Conservation (phyloP, 768 basidiomycete species). For the Phaeotremella fagi region DNA sequence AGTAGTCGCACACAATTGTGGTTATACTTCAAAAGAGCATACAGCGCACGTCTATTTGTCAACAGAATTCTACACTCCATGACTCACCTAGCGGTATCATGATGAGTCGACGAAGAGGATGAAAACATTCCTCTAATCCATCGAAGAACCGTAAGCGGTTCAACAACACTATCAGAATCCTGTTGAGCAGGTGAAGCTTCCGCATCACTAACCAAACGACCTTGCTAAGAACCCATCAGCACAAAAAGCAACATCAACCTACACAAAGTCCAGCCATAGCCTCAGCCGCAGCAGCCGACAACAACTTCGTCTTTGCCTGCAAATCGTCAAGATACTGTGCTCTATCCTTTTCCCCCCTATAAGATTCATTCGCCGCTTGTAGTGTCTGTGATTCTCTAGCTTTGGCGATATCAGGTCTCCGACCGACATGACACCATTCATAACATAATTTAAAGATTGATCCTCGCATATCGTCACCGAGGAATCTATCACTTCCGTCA, state of each 20-base stretch:
- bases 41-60: conserved; percentile 67
- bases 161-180: conserved; percentile 30
- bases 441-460: conserved; percentile 79
- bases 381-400: conserved; percentile 69
- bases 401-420: conserved; percentile 66
- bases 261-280: conserved; percentile 84
- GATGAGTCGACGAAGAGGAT: conserved; percentile 19
- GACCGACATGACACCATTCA: conserved; percentile 86
- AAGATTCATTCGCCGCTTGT: conserved; percentile 57
- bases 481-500: conserved; percentile 70
- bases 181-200: conserved; percentile 33
- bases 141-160: conserved; percentile 38
- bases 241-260: conserved; percentile 48
- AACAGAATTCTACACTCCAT: not conserved
- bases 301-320: conserved; percentile 59
- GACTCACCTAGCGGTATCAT: conserved; percentile 31
- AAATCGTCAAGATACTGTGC: conserved; percentile 49
- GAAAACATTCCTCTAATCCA: conserved; percentile 48
- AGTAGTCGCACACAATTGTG: conserved; percentile 58
- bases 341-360: conserved; percentile 57
- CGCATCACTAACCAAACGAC: conserved; percentile 59
- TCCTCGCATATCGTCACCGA: conserved; percentile 68
- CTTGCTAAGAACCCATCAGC: conserved; percentile 56
- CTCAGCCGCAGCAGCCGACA: conserved; percentile 78
- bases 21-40: conserved; percentile 61